A percentile compares a stretch with the other conserved stretches of the same genome.
phyloP scores from a whole-genome alignment of 129 eudicot genomes.

The Ambrosia artemisiifolia region DNA sequence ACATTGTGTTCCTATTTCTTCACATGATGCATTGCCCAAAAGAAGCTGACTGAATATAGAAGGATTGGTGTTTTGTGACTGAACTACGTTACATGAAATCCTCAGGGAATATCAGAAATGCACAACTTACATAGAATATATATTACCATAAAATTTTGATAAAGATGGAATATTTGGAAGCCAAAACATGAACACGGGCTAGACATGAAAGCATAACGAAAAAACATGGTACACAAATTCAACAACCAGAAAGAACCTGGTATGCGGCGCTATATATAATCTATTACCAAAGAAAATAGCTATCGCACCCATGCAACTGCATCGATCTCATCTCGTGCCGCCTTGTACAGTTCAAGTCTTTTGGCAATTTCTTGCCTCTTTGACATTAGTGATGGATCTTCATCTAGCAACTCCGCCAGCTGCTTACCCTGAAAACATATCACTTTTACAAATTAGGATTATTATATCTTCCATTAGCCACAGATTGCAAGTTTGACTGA shows the following conservation, averaged over 20 bases:
- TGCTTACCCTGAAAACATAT: slow-evolving; percentile 48
- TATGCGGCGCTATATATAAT: too few relatives aligned
- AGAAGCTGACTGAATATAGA: neutral
- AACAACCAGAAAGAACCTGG: too few relatives aligned
- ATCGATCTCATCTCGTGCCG: too few relatives aligned
- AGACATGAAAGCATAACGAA: neutral
- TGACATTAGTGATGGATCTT: slow-evolving; percentile 80
- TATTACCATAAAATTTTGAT: neutral
- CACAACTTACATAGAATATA: too few relatives aligned
- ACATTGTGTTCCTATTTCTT: too few relatives aligned
- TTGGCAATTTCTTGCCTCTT: slow-evolving; percentile 49
- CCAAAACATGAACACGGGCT: slow-evolving; percentile 1
- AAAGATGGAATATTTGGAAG: slow-evolving; percentile 12
- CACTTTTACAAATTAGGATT: neutral
- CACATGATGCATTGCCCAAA: neutral
- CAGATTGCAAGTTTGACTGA: neutral
- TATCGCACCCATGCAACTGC: too few relatives aligned
- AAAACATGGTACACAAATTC: slow-evolving; percentile 6
- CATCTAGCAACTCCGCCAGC: slow-evolving; percentile 54
- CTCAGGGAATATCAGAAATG: neutral
- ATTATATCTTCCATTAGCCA: neutral
- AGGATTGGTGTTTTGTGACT: neutral
- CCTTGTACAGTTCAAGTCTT: slow-evolving; percentile 52
- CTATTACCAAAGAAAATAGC: too few relatives aligned
- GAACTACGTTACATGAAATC: neutral